Evolutionary conservation across 2,329 filamentous ascomycete genomes (phyloP), one percentile per base, ranked within the genome.

Genomic region (Trichoderma atroviride): DNA sequence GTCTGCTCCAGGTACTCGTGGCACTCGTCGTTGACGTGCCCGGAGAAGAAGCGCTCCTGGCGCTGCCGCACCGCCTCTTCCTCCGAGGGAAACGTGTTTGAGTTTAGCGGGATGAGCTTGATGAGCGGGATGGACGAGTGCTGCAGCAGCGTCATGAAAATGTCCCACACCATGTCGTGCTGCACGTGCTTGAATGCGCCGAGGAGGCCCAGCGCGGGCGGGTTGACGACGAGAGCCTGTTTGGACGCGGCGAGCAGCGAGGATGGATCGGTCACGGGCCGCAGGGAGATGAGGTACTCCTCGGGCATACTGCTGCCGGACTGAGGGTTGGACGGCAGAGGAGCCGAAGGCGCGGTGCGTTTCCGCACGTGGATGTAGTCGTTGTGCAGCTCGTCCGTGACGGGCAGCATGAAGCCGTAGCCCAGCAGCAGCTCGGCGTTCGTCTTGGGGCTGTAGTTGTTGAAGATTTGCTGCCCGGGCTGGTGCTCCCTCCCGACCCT

Each of bases 391-490:
- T 74, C 76, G 0, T 79, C 76, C 0, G 81, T 82, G 65, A 83
- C 79, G 1, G 84, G 83, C 0, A 90, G 75, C 71, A 86, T 82
- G 75, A 91, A 91, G 2, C 88, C 88, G 74, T 91, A 91, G 0
- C 85, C 88, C 2, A 91, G 79, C 1, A 91, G 82, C 29, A 91
- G 80, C 79, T 92, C 90, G 70, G 89, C 90, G 74, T 93, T 94
- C 7, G 90, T 92, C 78, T 92, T 92, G 75, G 82, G 78, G 35
- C 91, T 91, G 75, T 94, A 94, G 77, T 92, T 93, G 80, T 92
- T 92, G 74, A 84, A 89, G 29, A 89, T 78, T 72, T 89, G 86
- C 35, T 87, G 78, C 0, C 89, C 88, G 0, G 86, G 79, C 5
- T 72, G 60, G 73, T 89, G 85, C 1, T 73, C 70, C 68, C 81